phyloP scores from a whole-genome alignment of 192 early-diverging fungal genomes.

The Ambispora gerdemannii region DNA sequence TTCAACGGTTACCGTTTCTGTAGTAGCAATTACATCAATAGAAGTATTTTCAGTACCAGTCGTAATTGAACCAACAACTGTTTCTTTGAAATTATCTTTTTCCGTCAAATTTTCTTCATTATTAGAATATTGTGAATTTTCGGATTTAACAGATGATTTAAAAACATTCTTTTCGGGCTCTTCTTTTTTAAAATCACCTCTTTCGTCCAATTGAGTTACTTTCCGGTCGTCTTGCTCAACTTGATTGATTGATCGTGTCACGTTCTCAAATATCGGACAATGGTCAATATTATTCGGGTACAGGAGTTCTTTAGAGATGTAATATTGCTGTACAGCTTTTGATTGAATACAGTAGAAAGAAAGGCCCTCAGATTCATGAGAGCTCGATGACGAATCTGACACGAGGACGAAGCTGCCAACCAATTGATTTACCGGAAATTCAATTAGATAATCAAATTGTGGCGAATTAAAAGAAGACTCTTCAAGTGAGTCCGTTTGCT shows the following conservation, averaged over 20 bases:
- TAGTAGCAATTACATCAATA: constrained; percentile 15
- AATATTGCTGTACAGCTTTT: constrained; percentile 46
- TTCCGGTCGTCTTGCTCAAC: constrained; percentile 15
- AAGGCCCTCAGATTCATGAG: constrained; percentile 39
- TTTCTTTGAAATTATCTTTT: constrained; percentile 5
- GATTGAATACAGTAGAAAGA: constrained; percentile 44
- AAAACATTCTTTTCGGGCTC: constrained; percentile 21
- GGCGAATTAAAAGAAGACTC: not conserved
- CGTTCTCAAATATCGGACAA: constrained; percentile 18
- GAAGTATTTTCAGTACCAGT: not conserved
- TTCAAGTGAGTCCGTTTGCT: constrained; percentile 27
- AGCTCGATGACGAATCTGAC: constrained; percentile 34
- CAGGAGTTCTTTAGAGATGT: not conserved
- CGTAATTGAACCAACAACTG: not conserved
- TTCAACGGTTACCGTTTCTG: constrained; percentile 26
- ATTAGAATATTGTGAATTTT: constrained; percentile 7
- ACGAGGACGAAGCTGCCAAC: constrained; percentile 42
- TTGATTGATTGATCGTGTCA: not conserved
- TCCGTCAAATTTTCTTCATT: constrained; percentile 8
- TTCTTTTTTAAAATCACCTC: not conserved
- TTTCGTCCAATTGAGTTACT: not conserved
- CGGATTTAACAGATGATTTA: constrained; percentile 33
- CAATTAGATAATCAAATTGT: constrained; percentile 47
- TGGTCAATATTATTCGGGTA: constrained; percentile 14
- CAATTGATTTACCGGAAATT: constrained; percentile 43